Evolutionary conservation across 176 grass and related monocot genomes (phyloP).

Genomic region (Typha latifolia): DNA sequence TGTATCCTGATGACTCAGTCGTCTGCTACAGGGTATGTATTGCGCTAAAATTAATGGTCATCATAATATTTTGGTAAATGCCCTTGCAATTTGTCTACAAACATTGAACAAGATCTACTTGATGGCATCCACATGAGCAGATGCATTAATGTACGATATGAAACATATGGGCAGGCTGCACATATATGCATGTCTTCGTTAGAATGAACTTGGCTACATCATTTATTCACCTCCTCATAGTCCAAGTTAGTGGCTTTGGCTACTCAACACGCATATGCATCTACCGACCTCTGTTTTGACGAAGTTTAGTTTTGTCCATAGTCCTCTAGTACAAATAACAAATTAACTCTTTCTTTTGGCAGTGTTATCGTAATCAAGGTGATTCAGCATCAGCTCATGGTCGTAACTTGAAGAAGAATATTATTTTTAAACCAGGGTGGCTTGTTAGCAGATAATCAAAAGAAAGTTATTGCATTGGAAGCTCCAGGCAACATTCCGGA

Average conservation of each 20-base stretch:
- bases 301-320: too few relatives aligned
- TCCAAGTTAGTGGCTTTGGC: too few relatives aligned
- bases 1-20: constrained; percentile 92
- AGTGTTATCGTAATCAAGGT: constrained; percentile 93
- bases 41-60: constrained; percentile 3
- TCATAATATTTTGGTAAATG: background rate
- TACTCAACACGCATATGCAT: too few relatives aligned
- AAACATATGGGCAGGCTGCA: too few relatives aligned
- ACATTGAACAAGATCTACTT: background rate
- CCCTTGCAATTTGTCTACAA: background rate
- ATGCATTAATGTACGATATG: background rate
- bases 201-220: too few relatives aligned
- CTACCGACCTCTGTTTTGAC: too few relatives aligned
- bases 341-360: constrained; percentile 18
- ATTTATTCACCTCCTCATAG: too few relatives aligned
- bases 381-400: constrained; percentile 55
- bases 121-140: background rate
- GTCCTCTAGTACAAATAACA: background rate
- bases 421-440: constrained; percentile 73
- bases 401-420: constrained; percentile 43
- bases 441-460: constrained; percentile 57
- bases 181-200: too few relatives aligned
- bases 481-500: too few relatives aligned
- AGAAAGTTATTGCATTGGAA: background rate
- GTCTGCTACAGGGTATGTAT: constrained; percentile 84